These are phyloP conservation scores for Phytophthora uliginosa DNA, from an alignment of 352 stramenopile species.

Conservation along the genomic window DNA sequence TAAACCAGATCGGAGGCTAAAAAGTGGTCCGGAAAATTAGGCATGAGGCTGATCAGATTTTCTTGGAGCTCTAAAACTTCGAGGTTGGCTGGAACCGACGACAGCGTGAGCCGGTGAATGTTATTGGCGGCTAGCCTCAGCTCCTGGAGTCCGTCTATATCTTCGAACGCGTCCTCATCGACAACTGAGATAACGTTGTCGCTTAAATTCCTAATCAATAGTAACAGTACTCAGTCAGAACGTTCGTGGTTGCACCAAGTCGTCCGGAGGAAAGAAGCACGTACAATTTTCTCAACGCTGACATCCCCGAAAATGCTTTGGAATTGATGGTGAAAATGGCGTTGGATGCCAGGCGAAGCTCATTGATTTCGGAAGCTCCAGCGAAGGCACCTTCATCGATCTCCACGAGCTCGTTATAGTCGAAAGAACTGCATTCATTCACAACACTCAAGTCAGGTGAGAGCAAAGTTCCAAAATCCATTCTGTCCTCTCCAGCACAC, in stretches of 20 bases:
- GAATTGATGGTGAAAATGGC: slow-evolving; percentile 72
- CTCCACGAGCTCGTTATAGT: slow-evolving; percentile 72
- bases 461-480: neutral
- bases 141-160: slow-evolving; percentile 50
- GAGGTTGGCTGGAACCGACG: slow-evolving; percentile 50
- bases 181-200: slow-evolving; percentile 81
- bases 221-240: slow-evolving; percentile 3
- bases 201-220: slow-evolving; percentile 56
- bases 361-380: slow-evolving; percentile 51
- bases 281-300: slow-evolving; percentile 57
- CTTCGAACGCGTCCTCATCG: slow-evolving; percentile 56
- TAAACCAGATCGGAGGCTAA: slow-evolving; percentile 44
- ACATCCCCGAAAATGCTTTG: slow-evolving; percentile 65
- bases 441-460: slow-evolving; percentile 8
- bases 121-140: slow-evolving; percentile 61
- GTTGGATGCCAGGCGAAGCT: slow-evolving; percentile 63
- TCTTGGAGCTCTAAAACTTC: slow-evolving; percentile 56
- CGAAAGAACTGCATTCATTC: slow-evolving; percentile 55
- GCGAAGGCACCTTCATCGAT: slow-evolving; percentile 57
- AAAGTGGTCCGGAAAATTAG: slow-evolving; percentile 48
- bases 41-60: slow-evolving; percentile 68
- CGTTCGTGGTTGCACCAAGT: neutral
- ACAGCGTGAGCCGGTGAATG: slow-evolving; percentile 54
- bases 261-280: slow-evolving; percentile 7
- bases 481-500: neutral